Evolutionary conservation across 495 filamentous ascomycete genomes (phyloP), one percentile per base, ranked within the genome.

Genomic region (Podospora fimiseda): DNA sequence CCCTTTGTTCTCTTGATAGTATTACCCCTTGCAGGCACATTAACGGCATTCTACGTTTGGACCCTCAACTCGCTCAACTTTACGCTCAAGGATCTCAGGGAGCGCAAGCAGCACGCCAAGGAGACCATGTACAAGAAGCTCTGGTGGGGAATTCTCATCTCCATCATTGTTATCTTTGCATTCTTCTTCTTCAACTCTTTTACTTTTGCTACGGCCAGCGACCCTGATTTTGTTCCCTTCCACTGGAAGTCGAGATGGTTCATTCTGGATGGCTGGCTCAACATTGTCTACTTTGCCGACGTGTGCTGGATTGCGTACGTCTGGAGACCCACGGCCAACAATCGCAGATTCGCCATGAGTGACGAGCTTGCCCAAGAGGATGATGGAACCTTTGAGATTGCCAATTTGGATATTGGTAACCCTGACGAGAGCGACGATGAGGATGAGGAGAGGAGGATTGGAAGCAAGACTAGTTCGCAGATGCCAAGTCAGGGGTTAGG

Each of bases 361-460:
- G 93, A 99, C 61, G 93, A 98, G 82, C 83, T 99, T 63, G 93
- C 94, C 6, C 93, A 96, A 80, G 91, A 99, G 68, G 93, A 99
- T 60, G 94, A 97, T 62, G 79, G 79, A 20, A 93, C 90, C 9
- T 97, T 99, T 60, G 94, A 99, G 66, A 95, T 99, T 59, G 87
- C 88, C 47, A 70, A 70, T 52, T 46, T 70, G 11, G 91, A 90
- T 36, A 87, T 99, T 44, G 89, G 88, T 22, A 88, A 68, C n/a
- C 74, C 74, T 5, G 77, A 79, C 27, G 76, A 89, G 64, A 78
- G 90, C 41, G 92, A 96, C 58, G 75, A 77, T 20, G 72, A 75
- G 51, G 76, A 80, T 30, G 76, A 78, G 57, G 72, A 77, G 66
- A 73, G 73, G 2, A 46, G 64, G 2, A 58, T 74, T 16, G 75